Conservation (phyloP, 2,329 filamentous ascomycete species). For the Cercospora canescens region DNA sequence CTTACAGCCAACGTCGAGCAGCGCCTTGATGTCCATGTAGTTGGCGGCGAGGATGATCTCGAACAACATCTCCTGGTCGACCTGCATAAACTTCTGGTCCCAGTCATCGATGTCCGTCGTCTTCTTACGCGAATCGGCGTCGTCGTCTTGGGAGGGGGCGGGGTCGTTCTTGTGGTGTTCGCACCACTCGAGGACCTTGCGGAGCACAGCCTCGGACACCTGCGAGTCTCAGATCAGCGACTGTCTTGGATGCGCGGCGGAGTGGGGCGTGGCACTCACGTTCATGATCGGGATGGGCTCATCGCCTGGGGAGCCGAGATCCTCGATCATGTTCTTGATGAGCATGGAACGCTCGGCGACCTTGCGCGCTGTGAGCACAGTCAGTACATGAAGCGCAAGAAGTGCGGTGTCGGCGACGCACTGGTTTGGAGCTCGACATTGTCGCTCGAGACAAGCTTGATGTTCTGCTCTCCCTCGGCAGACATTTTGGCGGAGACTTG, state of each 20-base stretch:
- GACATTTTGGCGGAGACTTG: constrained; percentile 33
- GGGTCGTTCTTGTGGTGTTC: constrained; percentile 91
- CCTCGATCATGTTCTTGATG: constrained; percentile 98
- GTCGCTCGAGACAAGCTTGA: constrained; percentile 50
- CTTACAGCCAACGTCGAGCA: constrained; percentile 98
- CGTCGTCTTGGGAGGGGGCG: constrained; percentile 77
- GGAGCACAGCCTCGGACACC: constrained; percentile 89
- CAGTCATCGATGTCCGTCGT: constrained; percentile 99
- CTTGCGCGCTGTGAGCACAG: constrained; percentile 60
- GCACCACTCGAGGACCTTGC: constrained; percentile 98
- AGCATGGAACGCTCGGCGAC: constrained; percentile 90
- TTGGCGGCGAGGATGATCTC: constrained; percentile 98
- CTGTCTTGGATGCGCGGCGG: background rate
- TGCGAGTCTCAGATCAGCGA: constrained; percentile 36
- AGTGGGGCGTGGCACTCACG: constrained; percentile 37
- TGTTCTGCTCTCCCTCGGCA: constrained; percentile 34
- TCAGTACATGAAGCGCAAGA: constrained; percentile 18
- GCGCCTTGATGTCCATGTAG: constrained; percentile 98
- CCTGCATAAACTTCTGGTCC: constrained; percentile 99
- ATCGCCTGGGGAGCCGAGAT: constrained; percentile 66
- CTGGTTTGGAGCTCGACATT: constrained; percentile 46
- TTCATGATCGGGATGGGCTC: constrained; percentile 88
- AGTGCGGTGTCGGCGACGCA: constrained; percentile 23
- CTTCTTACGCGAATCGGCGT: constrained; percentile 94
- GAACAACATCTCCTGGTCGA: constrained; percentile 99